A percentile compares a stretch with the other conserved stretches of the same genome.
Conservation (phyloP, 352 stramenopile genomes). For the Phytophthora sp. region DNA sequence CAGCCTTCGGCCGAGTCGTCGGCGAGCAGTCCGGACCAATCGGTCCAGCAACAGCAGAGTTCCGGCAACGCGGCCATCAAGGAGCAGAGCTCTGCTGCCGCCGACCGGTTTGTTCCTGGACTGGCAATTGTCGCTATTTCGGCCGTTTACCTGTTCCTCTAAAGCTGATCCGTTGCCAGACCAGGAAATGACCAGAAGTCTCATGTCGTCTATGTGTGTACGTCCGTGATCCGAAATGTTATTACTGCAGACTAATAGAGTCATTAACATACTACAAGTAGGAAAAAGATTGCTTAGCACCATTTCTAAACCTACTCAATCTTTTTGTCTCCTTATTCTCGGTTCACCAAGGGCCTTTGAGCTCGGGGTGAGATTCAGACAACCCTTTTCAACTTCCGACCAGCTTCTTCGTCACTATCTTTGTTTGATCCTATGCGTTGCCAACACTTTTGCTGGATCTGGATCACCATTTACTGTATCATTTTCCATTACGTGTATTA, state of each 20-base stretch:
- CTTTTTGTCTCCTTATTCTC: slow-evolving; percentile 18
- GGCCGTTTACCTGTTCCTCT: slow-evolving; percentile 54
- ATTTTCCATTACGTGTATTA: no score
- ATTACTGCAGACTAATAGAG: slow-evolving; percentile 33
- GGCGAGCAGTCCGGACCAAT: slow-evolving; percentile 15
- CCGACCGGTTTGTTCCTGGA: slow-evolving; percentile 28
- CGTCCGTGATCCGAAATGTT: slow-evolving; percentile 33
- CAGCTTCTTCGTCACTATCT: slow-evolving; percentile 33
- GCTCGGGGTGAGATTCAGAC: slow-evolving; percentile 17
- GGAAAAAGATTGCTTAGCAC: slow-evolving; percentile 16
- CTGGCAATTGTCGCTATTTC: slow-evolving; percentile 45
- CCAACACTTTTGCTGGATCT: slow-evolving; percentile 39
- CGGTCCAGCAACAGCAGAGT: slow-evolving; percentile 31
- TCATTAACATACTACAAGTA: no score
- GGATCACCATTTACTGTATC: background rate
- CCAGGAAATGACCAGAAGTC: slow-evolving; percentile 25
- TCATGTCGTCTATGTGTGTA: slow-evolving; percentile 34
- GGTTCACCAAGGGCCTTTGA: no score
- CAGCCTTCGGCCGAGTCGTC: slow-evolving; percentile 24
- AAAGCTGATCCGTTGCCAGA: slow-evolving; percentile 16
- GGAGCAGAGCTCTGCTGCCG: slow-evolving; percentile 38
- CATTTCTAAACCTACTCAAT: slow-evolving; percentile 33
- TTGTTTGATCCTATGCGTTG: slow-evolving; percentile 19
- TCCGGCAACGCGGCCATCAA: slow-evolving; percentile 22
- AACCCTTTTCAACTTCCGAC: slow-evolving; percentile 7